These are phyloP conservation scores for Didymella sp. DNA, from an alignment of 2,329 filamentous ascomycete species.

Conservation along the genomic window DNA sequence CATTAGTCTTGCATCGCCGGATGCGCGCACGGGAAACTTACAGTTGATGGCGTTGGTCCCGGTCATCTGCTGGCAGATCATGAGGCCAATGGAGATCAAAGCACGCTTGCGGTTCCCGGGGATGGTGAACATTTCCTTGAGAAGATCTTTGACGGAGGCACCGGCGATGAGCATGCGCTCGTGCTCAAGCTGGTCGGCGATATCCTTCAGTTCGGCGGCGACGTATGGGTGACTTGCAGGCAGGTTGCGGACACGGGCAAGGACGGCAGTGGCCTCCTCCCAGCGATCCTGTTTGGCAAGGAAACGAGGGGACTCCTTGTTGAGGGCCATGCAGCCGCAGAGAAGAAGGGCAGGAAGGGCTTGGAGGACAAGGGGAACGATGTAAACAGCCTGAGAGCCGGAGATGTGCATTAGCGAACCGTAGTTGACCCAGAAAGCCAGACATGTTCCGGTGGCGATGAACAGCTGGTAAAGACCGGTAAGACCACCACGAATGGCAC, in stretches of 20 bases:
- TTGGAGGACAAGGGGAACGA: slow-evolving; percentile 70
- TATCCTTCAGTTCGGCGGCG: slow-evolving; percentile 47
- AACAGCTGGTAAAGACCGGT: slow-evolving; percentile 68
- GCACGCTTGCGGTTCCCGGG: slow-evolving; percentile 66
- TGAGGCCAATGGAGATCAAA: slow-evolving; percentile 67
- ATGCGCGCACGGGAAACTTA: too few relatives aligned
- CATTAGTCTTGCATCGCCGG: too few relatives aligned
- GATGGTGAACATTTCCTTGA: slow-evolving; percentile 55
- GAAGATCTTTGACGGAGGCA: slow-evolving; percentile 51
- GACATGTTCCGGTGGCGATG: slow-evolving; percentile 60
- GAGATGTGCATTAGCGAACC: slow-evolving; percentile 56
- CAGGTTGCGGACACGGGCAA: slow-evolving; percentile 65
- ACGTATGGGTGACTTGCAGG: slow-evolving; percentile 46
- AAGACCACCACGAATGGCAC: slow-evolving; percentile 65
- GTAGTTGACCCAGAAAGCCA: slow-evolving; percentile 64
- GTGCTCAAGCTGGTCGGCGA: slow-evolving; percentile 52
- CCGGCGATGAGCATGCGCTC: slow-evolving; percentile 66
- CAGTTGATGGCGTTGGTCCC: slow-evolving; percentile 61
- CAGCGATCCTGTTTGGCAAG: slow-evolving; percentile 71
- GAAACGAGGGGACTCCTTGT: slow-evolving; percentile 72
- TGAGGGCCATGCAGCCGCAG: slow-evolving; percentile 66
- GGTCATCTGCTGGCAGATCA: slow-evolving; percentile 77
- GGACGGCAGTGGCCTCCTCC: slow-evolving; percentile 66
- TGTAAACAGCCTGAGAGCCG: slow-evolving; percentile 61
- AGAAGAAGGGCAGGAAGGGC: slow-evolving; percentile 68